Evolutionary conservation across 305 asterid species (phyloP), one percentile per base, ranked within the genome.

Genomic region (Fraxinus ornus): DNA sequence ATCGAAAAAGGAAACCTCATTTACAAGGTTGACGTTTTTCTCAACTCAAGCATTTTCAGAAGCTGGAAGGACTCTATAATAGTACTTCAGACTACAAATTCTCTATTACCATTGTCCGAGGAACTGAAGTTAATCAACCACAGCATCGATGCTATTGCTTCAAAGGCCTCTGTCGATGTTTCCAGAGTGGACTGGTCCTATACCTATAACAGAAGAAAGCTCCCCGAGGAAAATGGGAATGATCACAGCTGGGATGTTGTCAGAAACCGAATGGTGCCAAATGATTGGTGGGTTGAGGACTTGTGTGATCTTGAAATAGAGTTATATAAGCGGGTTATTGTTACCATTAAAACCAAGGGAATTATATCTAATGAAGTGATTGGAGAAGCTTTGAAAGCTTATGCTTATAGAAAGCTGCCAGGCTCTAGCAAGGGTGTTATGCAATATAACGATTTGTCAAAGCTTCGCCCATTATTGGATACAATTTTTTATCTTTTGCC

Each of bases 271-370:
- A 66, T 24, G 68, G 93, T 94, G 17, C 98, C 99, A 0, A 86
- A 82, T 72, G 99, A 96, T 88, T 96, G 99, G 99, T 96, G 98
- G 98, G 98, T 91, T 9, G 99, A 96, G 90, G 98, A 96, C 81
- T 83, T 94, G 28, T 88, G 86, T 15, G 98, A 96, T 79, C 97
- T 94, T 12, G 98, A 96, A 60, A 88, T 93, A 8, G 98, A 93
- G 78, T 82, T 96, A 28, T 96, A 86, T 78, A 92, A 90, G 83
- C 88, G 94, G 32, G 93, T 94, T 35, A 85, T 96, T 47, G 44
- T 83, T 44, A 75, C 86, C 17, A 89, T 96, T 5, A 91, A 88
- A 84, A 89, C 77, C 81, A 92, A 89, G 85, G 91, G 90, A 52
- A 57, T 39, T 39, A 2, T 77, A 62, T 88, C 93, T 7, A 83